phyloP scores from a whole-genome alignment of 1,284 basidiomycete species.

The Leccinum fuscescens region DNA sequence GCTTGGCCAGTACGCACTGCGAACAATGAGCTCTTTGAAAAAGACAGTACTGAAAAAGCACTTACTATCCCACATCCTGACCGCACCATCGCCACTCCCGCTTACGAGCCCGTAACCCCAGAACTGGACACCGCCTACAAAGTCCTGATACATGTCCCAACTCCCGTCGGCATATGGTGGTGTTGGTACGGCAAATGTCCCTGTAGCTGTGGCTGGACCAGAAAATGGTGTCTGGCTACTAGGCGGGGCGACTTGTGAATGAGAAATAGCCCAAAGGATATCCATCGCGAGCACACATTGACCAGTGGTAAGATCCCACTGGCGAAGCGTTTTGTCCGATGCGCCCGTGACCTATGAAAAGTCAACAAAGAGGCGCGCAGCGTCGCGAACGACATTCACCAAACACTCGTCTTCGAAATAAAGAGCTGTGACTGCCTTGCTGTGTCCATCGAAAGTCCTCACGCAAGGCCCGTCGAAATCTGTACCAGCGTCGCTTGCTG shows the following conservation, averaged over 20 bases:
- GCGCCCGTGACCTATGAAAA: slow-evolving; percentile 84
- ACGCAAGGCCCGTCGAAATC: slow-evolving; percentile 58
- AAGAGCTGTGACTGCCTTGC: slow-evolving; percentile 86
- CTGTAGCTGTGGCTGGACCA: slow-evolving; percentile 55
- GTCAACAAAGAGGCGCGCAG: slow-evolving; percentile 11
- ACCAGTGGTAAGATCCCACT: slow-evolving; percentile 97
- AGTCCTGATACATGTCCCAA: slow-evolving; percentile 96
- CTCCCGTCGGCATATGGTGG: slow-evolving; percentile 88
- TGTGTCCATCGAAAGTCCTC: slow-evolving; percentile 86
- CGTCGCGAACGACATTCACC: slow-evolving; percentile 45
- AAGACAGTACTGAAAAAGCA: slow-evolving; percentile 5
- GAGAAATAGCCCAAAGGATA: slow-evolving; percentile 98
- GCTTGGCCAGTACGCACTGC: slow-evolving; percentile 97
- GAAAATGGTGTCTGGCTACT: slow-evolving; percentile 48
- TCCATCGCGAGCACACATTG: slow-evolving; percentile 99
- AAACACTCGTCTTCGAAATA: slow-evolving; percentile 95
- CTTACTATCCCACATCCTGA: slow-evolving; percentile 99
- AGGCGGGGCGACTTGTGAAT: slow-evolving; percentile 63
- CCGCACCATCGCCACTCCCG: slow-evolving; percentile 94
- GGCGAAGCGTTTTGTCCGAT: slow-evolving; percentile 95
- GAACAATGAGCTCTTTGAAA: slow-evolving; percentile 9
- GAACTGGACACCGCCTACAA: slow-evolving; percentile 96
- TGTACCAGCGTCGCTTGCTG: slow-evolving; percentile 30
- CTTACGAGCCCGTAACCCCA: slow-evolving; percentile 98
- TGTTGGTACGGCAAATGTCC: slow-evolving; percentile 76